phyloP scores from a whole-genome alignment of 208 protist species.

The Trypanosoma melophagium region DNA sequence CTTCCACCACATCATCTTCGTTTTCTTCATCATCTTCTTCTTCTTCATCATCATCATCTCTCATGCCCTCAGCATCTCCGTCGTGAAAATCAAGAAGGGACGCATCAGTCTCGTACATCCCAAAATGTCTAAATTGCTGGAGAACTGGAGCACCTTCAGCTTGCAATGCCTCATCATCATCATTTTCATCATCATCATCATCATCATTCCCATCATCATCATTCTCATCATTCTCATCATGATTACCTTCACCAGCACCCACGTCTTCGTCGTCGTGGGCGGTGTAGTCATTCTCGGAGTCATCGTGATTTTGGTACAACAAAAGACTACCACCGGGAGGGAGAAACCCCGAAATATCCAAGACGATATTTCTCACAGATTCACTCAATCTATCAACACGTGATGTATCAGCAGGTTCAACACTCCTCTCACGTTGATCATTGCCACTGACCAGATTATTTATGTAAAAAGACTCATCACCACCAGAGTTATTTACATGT shows the following conservation, averaged over 20 bases:
- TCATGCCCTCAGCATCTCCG: too few relatives aligned
- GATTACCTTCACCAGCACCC: background rate
- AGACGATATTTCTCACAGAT: background rate
- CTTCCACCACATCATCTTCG: background rate
- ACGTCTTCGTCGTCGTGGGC: slow-evolving; percentile 8
- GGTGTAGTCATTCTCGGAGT: background rate
- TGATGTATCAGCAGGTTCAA: too few relatives aligned
- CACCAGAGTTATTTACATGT: background rate
- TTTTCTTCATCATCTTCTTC: slow-evolving; percentile 2
- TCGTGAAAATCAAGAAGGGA: too few relatives aligned
- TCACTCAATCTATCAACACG: too few relatives aligned
- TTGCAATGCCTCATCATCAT: background rate
- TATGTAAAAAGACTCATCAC: slow-evolving; percentile 24
- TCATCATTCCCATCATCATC: slow-evolving; percentile 3
- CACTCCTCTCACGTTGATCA: slow-evolving; percentile 13
- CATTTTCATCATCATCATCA: slow-evolving; percentile 16
- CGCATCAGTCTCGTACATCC: too few relatives aligned
- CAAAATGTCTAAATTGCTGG: too few relatives aligned
- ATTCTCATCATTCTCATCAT: slow-evolving; percentile 6
- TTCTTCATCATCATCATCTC: background rate
- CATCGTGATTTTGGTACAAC: background rate
- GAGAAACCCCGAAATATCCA: background rate
- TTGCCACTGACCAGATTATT: slow-evolving; percentile 20
- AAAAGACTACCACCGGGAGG: background rate
- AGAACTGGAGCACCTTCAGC: too few relatives aligned